A percentile compares a stretch with the other conserved stretches of the same genome.
phyloP scores from a whole-genome alignment of 345 rosid species.

The Sisymbrium irio region DNA sequence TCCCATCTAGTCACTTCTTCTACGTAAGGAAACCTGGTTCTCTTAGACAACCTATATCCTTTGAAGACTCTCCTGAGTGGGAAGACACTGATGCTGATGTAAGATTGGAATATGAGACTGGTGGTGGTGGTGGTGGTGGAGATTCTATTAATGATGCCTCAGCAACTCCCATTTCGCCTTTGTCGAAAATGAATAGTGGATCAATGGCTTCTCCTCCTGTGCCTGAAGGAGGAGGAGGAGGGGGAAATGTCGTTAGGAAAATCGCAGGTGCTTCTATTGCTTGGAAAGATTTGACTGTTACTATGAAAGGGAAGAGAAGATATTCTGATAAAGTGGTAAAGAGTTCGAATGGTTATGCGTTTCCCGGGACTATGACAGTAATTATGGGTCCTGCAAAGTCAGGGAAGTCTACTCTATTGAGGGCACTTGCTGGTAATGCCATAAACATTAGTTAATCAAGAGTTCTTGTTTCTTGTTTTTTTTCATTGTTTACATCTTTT shows the following conservation, averaged over 20 bases:
- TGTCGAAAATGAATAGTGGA: conserved; percentile 83
- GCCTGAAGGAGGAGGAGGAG: conserved; percentile 43
- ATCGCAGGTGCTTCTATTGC: conserved; percentile 87
- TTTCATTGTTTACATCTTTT: not conserved
- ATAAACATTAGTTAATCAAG: not conserved
- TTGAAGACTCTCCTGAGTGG: conserved; percentile 99
- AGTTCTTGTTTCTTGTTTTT: not conserved
- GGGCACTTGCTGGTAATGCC: conserved; percentile 86
- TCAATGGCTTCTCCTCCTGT: conserved; percentile 80
- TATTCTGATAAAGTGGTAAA: conserved; percentile 90
- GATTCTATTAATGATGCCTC: conserved; percentile 60
- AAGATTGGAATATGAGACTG: conserved; percentile 63
- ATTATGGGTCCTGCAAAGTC: conserved; percentile 99
- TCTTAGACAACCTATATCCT: conserved; percentile 87
- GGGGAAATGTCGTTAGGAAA: conserved; percentile 49
- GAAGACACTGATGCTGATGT: conserved; percentile 81
- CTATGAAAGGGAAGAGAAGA: conserved; percentile 80
- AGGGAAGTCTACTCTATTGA: conserved; percentile 87
- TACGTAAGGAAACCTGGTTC: conserved; percentile 93
- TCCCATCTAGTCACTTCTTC: conserved; percentile 92
- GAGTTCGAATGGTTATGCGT: conserved; percentile 92
- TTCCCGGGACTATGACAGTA: conserved; percentile 96
- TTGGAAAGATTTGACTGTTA: conserved; percentile 95
- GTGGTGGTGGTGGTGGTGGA: conserved; percentile 32
- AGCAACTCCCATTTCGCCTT: conserved; percentile 74